Evolutionary conservation across 2,329 filamentous ascomycete species (phyloP).

Genomic region (Ascochyta fabae): DNA sequence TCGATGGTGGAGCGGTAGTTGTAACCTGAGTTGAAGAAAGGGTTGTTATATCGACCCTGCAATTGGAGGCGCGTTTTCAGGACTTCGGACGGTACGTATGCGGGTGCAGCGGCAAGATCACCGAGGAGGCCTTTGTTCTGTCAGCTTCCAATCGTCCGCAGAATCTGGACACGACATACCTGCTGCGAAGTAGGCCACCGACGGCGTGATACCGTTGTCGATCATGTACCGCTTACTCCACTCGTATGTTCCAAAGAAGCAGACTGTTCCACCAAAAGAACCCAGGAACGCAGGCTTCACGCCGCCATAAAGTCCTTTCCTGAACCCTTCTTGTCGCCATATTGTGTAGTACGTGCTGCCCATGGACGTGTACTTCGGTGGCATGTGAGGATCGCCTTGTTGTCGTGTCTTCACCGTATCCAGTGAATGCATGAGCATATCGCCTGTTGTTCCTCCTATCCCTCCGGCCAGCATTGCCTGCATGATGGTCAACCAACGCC

Average conservation of each 20-base stretch:
- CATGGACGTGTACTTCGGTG: constrained; percentile 90
- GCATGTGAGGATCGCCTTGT: constrained; percentile 92
- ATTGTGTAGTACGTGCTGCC: constrained; percentile 92
- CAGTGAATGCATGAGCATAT: constrained; percentile 98
- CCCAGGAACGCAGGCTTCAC: constrained; percentile 89
- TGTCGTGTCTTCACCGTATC: constrained; percentile 98
- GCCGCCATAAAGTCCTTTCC: constrained; percentile 89
- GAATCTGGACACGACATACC: constrained; percentile 58
- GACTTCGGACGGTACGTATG: constrained; percentile 97
- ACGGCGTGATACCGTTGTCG: constrained; percentile 80
- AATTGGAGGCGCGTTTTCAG: constrained; percentile 96
- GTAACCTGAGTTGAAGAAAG: constrained; percentile 90
- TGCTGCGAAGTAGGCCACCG: constrained; percentile 83
- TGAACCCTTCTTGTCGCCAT: constrained; percentile 86
- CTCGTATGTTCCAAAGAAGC: constrained; percentile 97
- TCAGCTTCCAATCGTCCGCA: constrained; percentile 42
- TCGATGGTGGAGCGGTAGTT: constrained; percentile 90
- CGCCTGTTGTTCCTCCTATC: constrained; percentile 88
- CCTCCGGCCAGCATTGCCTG: constrained; percentile 96
- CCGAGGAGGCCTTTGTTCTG: constrained; percentile 76
- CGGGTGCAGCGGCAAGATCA: constrained; percentile 86
- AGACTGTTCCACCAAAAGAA: constrained; percentile 89
- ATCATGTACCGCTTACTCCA: constrained; percentile 90
- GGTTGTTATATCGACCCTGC: constrained; percentile 94
- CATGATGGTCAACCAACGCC: constrained; percentile 32